Evolutionary conservation across 2,329 filamentous ascomycete genomes (phyloP), one percentile per base, ranked within the genome.

Genomic region (Cladosporium sp.): DNA sequence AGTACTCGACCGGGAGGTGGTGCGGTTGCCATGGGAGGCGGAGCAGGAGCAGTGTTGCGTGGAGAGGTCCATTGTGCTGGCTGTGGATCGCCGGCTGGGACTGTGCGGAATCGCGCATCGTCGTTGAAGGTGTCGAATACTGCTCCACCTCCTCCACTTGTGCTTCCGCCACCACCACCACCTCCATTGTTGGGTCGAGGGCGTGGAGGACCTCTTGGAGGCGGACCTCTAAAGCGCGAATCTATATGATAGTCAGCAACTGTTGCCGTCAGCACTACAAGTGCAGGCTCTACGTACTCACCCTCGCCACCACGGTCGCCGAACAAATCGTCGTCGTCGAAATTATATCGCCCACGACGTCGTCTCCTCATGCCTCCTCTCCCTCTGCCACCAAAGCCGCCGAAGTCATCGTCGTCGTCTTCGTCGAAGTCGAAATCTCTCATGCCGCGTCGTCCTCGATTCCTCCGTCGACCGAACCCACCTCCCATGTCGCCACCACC

Each of bases 231-330:
- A 63, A 50, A 59, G 62, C 61, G 56, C 58, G 56, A 56, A 57
- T 49, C 64, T 66, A n/a, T 3, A 44, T 40, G n/a, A 18, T 10
- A 35, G 55, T 64, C 44, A 63, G 44, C 28, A 63, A 61, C 16
- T 11, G n/a, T 26, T 16, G 8, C 26, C 21, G 12, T 7, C n/a
- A 35, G n/a, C 21, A 40, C 23, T 46, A n/a, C 46, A 35, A 31
- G 50, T 33, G 12, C 28, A 40, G 50, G 46, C 40, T 28, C 37
- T 69, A 69, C 68, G 62, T 67, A 69, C 67, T 69, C 68, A 69
- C 67, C 67, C 31, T 60, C 63, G 57, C 65, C 67, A 61, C 61
- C 62, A n/a, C 55, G 57, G 18, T 66, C 67, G 50, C 64, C 69
- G 14, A 68, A 62, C 65, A 68, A 55, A 55, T 67, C 67, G 11